Base-by-base conservation (phyloP, 2,329 filamentous ascomycete species). In the Talaromyces verruculosus region DNA sequence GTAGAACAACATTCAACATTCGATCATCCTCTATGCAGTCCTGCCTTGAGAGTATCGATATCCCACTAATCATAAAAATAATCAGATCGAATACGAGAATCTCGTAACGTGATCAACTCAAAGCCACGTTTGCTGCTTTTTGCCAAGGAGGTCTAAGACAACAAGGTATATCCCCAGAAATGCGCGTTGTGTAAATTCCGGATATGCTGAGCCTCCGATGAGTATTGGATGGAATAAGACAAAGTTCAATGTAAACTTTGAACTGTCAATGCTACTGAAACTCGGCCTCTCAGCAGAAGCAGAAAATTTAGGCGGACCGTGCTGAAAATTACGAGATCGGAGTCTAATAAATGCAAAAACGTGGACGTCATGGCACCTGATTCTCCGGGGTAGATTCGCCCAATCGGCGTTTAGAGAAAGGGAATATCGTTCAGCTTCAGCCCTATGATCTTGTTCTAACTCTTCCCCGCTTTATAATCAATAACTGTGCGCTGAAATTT, bases 341-440 rank as follows among this genome's bases (percentile, higher is more conserved):
- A 60, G 57, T 60, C 57, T 43, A 8, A 45, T 30, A 30, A 41
- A 17, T 59, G n/a, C 15, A 28, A 25, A 41, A 37, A 41, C 37
- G 19, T 28, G 55, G 5, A 59, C 13, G 35, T 41, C 55, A 45
- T 43, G 57, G 8, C 37, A 41, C 37, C 57, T 60, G 22, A 30
- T 60, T 45, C 17, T 60, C 37, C 7, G n/a, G 37, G 57, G 25
- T n/a, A 43, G 13, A 25, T 30, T 8, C 6, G 19, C 37, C 55
- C 57, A 60, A 60, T 60, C 57, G 57, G 37, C 37, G 57, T 11
- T 60, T 43, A 60, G 30, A 43, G 13, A 4, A 13, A n/a, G 30
- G 1, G 10, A 57, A 37, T n/a, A 19, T 22, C 3, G 30, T 35
- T 57, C 33, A 30, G 37, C 57, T 28, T 60, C 57, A 60, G 57